Base-by-base conservation (phyloP, 2,329 filamentous ascomycete species). In the Trichoderma sp. region DNA sequence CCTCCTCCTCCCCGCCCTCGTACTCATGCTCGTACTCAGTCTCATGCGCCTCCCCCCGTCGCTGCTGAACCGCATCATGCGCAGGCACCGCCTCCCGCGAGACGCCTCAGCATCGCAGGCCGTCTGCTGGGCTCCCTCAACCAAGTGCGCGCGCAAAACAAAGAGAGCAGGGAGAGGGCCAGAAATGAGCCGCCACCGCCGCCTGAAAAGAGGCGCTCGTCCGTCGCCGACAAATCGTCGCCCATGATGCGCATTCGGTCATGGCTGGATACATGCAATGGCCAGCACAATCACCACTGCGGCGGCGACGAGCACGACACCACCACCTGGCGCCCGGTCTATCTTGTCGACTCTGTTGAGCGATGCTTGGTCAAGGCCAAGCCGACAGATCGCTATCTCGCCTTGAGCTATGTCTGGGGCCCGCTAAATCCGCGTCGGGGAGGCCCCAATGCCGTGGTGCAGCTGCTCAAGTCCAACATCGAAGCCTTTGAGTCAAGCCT, bases 331-430 rank as follows among this genome's bases (percentile, higher is more conserved):
- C 76, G 77, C 29, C 81, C 81, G 5, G 70, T 74, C 29, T 81
- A 78, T 74, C 78, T 83, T 57, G 76, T 83, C 67, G 80, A 83
- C 68, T 77, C 77, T 13, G 76, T 79, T 35, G 78, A 81, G 52
- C 75, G 77, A 7, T 73, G 78, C 54, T 73, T 83, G 25, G 80
- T 82, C 6, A 76, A 75, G 17, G 74, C 80, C 15, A 76, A 77
- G n/a, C 75, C 78, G 2, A 72, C 73, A 10, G 80, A 82, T 56
- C 74, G 79, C 37, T 83, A 83, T 59, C 71, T 82, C 4, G 79
- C 81, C n/a, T 75, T 84, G 27, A 83, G 81, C 74, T 84, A 84
- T 70, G 80, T 83, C 37, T 82, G 80, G 75, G 80, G 79, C 15
- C 54, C 68, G 8, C 70, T 74, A 3, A 71, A 72, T 5, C 70